phyloP scores from a whole-genome alignment of 257 asterid species.

The Cynanchum wilfordii region DNA sequence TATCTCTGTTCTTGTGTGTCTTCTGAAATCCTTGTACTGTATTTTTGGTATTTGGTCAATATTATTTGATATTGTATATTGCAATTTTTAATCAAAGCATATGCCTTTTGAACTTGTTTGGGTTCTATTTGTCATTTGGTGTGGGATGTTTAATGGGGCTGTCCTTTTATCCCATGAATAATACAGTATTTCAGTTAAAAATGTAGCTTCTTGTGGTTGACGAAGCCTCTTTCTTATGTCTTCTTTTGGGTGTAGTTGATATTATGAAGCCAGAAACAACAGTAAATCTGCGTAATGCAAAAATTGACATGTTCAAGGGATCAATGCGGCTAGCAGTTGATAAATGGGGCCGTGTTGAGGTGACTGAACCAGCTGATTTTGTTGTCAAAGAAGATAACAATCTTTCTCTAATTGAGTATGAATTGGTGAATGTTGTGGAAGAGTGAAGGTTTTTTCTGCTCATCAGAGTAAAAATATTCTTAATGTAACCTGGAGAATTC shows the following conservation, averaged over 20 bases:
- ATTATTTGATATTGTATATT: not conserved
- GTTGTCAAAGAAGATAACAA: constrained; percentile 33
- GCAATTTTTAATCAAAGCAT: not conserved
- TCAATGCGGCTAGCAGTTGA: constrained; percentile 45
- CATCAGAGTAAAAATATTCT: not conserved
- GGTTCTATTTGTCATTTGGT: not conserved
- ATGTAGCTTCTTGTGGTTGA: not conserved
- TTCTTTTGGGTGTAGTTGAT: constrained; percentile 29
- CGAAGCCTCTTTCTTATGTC: not conserved
- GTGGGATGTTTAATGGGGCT: not conserved
- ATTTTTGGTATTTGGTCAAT: not conserved
- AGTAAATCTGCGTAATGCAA: constrained; percentile 36
- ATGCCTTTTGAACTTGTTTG: not conserved
- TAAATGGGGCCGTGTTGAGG: constrained; percentile 46
- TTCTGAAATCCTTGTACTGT: not conserved
- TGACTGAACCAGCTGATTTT: constrained; percentile 31
- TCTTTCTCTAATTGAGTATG: constrained; percentile 38
- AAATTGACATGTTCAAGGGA: constrained; percentile 43
- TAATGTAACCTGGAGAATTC: not conserved
- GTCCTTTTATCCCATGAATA: not conserved
- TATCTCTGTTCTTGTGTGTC: not conserved
- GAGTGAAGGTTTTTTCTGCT: constrained; percentile 8
- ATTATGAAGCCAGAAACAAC: constrained; percentile 29
- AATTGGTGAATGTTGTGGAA: constrained; percentile 34
- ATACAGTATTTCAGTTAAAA: not conserved